Evolutionary conservation across 257 asterid genomes (phyloP), one percentile per base, ranked within the genome.

Genomic region (Capsicum baccatum): DNA sequence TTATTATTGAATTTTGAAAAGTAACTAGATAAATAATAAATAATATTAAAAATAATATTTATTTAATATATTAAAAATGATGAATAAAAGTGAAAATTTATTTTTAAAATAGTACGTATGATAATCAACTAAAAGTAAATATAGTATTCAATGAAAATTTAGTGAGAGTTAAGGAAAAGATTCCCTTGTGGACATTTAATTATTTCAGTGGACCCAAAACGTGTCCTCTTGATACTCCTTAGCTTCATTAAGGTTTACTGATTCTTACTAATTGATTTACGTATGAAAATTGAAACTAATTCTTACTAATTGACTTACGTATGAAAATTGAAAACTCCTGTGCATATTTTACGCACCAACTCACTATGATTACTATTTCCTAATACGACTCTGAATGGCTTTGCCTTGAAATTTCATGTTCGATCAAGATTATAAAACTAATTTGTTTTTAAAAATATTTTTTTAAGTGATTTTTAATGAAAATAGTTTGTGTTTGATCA

Each of bases 161-260:
- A 26, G 59, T 19, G 80, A 73, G 59, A 48, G 42, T 48, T 48
- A 73, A 12, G 44, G 6, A 73, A 73, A n/a, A 48, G 80, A 73
- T 73, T 73, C 58, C 17, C 11, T 47, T 58, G 33, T 48, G 60
- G 48, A 21, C 11, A 6, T 48, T 50, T 48, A 13, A 48, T 48
- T 6, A 74, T 48, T 74, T 6, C 42, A 74, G 12, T 74, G 50
- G 12, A n/a, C 12, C 39, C 39, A 5, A 71, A 19, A 50, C 44
- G 19, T 74, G 44, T 14, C 60, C 57, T 70, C 79, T 39, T 70
- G 9, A 39, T 5, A 10, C 39, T 50, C n/a, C 16, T 50, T 19
- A 44, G 37, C 44, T 67, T 67, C 50, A 35, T 13, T 13, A 35
- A 73, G 56, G 8, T 42, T 6, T 56, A 70, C 79, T 16, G 42